These are phyloP conservation scores for Spirogloea muscicola DNA, from an alignment of 139 green algal species.

Conservation along the genomic window DNA sequence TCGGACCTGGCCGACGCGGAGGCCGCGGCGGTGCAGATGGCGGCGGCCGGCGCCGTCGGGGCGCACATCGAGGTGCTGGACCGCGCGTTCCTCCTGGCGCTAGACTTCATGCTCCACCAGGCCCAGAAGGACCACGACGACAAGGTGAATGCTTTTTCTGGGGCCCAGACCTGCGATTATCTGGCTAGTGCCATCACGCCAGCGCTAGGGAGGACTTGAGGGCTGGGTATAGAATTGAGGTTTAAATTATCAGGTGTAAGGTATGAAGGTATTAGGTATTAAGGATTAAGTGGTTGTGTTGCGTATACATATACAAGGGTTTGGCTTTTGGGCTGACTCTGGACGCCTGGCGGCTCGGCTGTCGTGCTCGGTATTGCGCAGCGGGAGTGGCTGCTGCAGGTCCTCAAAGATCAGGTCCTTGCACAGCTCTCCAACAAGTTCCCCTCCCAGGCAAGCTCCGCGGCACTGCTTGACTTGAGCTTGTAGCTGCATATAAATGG, in stretches of 20 bases:
- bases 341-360: not conserved
- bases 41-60: conserved; percentile 3
- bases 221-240: too few species aligned
- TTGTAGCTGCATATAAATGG: not conserved
- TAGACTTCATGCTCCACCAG: conserved; percentile 13
- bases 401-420: not conserved
- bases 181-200: not conserved
- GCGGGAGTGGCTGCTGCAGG: conserved; percentile 1
- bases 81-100: conserved; percentile 5
- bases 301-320: too few species aligned
- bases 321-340: too few species aligned
- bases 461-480: not conserved
- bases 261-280: not conserved
- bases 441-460: not conserved
- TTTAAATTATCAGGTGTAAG: not conserved
- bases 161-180: not conserved
- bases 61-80: not conserved
- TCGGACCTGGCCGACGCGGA: conserved; percentile 4
- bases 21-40: conserved; percentile 8
- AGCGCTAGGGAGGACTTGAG: not conserved
- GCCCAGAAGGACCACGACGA: not conserved
- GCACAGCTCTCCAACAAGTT: not conserved
- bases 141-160: not conserved
- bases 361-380: not conserved
- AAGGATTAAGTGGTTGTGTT: too few species aligned